phyloP scores from a whole-genome alignment of 495 filamentous ascomycete genomes.

The Aspergillus haitiensis region DNA sequence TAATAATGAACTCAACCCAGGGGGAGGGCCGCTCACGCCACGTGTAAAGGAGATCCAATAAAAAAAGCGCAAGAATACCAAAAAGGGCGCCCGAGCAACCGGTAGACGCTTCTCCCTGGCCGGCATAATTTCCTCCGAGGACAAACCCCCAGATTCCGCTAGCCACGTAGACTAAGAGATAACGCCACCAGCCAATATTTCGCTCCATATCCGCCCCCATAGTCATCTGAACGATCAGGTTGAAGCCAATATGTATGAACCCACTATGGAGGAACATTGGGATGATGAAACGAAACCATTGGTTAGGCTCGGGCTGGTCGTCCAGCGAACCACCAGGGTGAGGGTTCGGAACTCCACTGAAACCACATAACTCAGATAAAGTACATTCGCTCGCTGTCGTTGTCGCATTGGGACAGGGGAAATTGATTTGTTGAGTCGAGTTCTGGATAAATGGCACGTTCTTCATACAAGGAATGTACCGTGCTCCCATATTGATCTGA shows the following conservation, averaged over 20 bases:
- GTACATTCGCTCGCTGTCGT: slow-evolving; percentile 59
- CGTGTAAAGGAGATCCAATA: slow-evolving; percentile 89
- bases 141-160: slow-evolving; percentile 96
- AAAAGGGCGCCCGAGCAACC: slow-evolving; percentile 90
- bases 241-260: slow-evolving; percentile 92
- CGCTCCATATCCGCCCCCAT: slow-evolving; percentile 89
- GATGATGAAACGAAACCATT: slow-evolving; percentile 95
- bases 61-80: slow-evolving; percentile 80
- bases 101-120: slow-evolving; percentile 72
- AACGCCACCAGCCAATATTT: slow-evolving; percentile 80
- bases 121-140: slow-evolving; percentile 89
- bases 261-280: slow-evolving; percentile 96
- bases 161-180: slow-evolving; percentile 82
- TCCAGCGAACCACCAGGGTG: slow-evolving; percentile 36
- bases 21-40: slow-evolving; percentile 77
- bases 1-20: slow-evolving; percentile 76
- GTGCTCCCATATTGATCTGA: slow-evolving; percentile 93
- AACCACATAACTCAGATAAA: slow-evolving; percentile 79
- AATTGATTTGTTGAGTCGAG: slow-evolving; percentile 50
- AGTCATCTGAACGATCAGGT: slow-evolving; percentile 84
- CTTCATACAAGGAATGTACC: slow-evolving; percentile 94
- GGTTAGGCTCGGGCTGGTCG: slow-evolving; percentile 65
- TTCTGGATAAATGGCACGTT: slow-evolving; percentile 66
- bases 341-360: slow-evolving; percentile 68
- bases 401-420: slow-evolving; percentile 77